Evolutionary conservation across 2,329 filamentous ascomycete species (phyloP), one percentile per base, ranked within the genome.

Genomic region (Pestalotiopsis sp.): DNA sequence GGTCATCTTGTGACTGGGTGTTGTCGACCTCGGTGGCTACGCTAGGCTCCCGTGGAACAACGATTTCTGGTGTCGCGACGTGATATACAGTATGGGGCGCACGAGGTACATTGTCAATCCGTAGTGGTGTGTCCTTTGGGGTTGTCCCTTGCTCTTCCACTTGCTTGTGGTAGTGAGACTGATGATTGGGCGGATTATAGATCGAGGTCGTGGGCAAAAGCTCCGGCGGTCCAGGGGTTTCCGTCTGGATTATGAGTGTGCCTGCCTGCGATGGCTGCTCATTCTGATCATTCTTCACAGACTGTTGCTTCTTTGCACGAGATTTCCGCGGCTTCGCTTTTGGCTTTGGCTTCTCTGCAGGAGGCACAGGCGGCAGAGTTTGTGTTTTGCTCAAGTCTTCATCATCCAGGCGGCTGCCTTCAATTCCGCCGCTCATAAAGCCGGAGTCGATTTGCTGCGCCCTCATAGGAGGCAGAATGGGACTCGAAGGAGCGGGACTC

Each of bases 341-440:
- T 9, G 79, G 75, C 71, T 79, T 80, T 73, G 73, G 77, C 69
- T 83, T 75, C 73, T 74, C 68, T 17, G 71, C 71, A n/a, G 70
- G 69, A 13, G 73, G 64, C 20, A 74, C 70, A 63, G 76, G 75
- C 3, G 77, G 68, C 11, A 77, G 77, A 17, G 76, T 62, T 23
- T 80, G 78, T 7, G 82, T 73, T 68, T 84, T 83, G 13, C 82
- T 79, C 1, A 83, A 80, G 14, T 89, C 86, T 27, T 93, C 89
- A 49, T 91, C 91, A 69, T 93, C 88, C 5, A 90, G 57, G 41
- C 72, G 72, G 63, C 70, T 84, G 31, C 92, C 90, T n/a, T 92
- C 87, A 17, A 92, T 78, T 6, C 90, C 88, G n/a, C 92, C 92
- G 76, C 93, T 96, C 87, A 95, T 93, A 75, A 97, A 97, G 1